Conservation (phyloP, 2,329 filamentous ascomycete species). For the Metarhizium sp. region DNA sequence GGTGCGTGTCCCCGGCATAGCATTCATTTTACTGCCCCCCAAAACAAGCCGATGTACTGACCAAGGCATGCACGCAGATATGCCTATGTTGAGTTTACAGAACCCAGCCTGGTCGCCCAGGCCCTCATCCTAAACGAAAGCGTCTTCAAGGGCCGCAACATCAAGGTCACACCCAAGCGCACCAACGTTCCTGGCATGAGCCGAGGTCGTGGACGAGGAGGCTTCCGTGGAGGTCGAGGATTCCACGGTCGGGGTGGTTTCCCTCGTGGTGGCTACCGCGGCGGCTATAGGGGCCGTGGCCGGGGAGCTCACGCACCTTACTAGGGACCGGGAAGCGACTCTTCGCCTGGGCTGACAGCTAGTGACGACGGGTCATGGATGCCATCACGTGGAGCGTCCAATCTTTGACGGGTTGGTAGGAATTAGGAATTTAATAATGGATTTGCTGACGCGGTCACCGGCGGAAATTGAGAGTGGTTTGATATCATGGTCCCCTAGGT, state of each 20-base stretch:
- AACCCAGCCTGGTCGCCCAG: conserved; percentile 85
- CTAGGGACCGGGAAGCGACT: conserved; percentile 33
- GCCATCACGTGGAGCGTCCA: not conserved
- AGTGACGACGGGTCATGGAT: conserved; percentile 7
- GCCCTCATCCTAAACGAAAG: conserved; percentile 95
- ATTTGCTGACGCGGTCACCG: not conserved
- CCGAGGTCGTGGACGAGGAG: conserved; percentile 60
- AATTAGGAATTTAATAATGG: conserved; percentile 7
- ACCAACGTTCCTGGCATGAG: conserved; percentile 95
- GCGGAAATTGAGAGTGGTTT: not conserved
- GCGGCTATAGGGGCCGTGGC: conserved; percentile 57
- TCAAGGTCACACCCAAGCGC: conserved; percentile 92
- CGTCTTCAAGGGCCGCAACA: conserved; percentile 84
- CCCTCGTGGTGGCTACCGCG: conserved; percentile 53
- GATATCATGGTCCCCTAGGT: not conserved
- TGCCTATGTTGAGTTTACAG: conserved; percentile 96
- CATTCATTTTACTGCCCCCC: not conserved
- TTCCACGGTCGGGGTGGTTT: conserved; percentile 45
- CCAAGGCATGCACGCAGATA: conserved; percentile 51
- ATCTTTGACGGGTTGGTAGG: conserved; percentile 9
- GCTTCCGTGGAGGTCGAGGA: conserved; percentile 41
- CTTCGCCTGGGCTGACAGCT: conserved; percentile 11
- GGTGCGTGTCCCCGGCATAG: conserved; percentile 41
- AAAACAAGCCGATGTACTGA: not conserved
- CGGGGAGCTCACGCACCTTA: conserved; percentile 54